Base-by-base conservation (phyloP, 179 eudicot genomes). In the Monotropa hypopitys region DNA sequence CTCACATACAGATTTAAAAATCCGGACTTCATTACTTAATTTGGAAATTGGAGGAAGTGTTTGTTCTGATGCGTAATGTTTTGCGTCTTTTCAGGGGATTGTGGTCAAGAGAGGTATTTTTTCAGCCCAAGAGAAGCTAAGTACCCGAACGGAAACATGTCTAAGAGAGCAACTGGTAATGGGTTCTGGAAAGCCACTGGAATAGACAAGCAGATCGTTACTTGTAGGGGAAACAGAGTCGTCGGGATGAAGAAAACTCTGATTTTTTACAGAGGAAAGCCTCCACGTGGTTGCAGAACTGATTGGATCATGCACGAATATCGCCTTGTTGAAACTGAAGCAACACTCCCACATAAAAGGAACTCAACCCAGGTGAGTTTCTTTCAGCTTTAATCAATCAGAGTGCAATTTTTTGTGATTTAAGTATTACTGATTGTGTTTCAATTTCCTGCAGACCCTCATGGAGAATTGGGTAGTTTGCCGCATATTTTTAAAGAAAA, bases 101-200 rank as follows among this genome's bases (percentile, higher is more conserved):
- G 47, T 2, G 88, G 77, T 80, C 86, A 92, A 79, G 97, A 94
- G 84, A 90, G 92, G 83, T 94, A 92, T 61, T 94, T 94, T 54
- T 94, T 92, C 81, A 92, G 94, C 88, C 89, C 94, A 0, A 87
- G 86, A 50, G 94, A 90, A 75, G 91, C 91, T 1, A 92, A 94
- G 82, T 94, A 92, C 86, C 97, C 96, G 54, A 92, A 90, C 78
- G 98, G 97, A 35, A 94, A 89, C 82, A 59, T 96, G 67, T 94
- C 98, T 23, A 94, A 92, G 81, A 85, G 97, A 74, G 97, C 97
- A 12, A 94, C 98, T 8, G 80, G 74, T 51, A 89, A 96, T 2
- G 98, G 98, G 16, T 94, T 90, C 71, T 94, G 98, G 98, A 94
- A 92, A 72, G 97, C 98, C 0, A 94, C 97, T 0, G 98, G 98